phyloP scores from a whole-genome alignment of 352 stramenopile genomes.

The Paralagenidium karlingii region DNA sequence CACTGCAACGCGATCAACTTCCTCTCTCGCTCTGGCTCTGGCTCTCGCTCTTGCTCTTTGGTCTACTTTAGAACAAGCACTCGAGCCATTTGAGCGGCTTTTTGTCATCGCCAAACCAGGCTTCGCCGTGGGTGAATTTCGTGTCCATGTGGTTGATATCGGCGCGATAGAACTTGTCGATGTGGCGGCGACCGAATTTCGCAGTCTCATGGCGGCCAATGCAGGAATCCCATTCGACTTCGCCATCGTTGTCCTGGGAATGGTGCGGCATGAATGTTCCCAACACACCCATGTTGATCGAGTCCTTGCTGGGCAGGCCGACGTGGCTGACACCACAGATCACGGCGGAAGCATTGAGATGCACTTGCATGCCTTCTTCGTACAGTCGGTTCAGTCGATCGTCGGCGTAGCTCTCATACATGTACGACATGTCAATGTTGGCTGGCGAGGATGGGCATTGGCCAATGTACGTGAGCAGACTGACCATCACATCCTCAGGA shows the following conservation, averaged over 20 bases:
- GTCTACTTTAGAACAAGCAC: too few species aligned
- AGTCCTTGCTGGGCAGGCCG: constrained; percentile 22
- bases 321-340: constrained; percentile 26
- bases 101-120: constrained; percentile 22
- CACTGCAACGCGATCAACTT: too few species aligned
- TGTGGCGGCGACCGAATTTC: constrained; percentile 14
- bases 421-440: constrained; percentile 1
- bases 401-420: constrained; percentile 5
- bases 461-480: constrained; percentile 1
- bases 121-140: constrained; percentile 43
- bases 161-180: constrained; percentile 34
- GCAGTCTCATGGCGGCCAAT: constrained; percentile 13
- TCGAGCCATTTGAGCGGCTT: constrained; percentile 66
- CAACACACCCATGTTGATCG: constrained; percentile 13
- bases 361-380: not conserved
- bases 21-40: too few species aligned
- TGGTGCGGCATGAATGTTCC: constrained; percentile 17
- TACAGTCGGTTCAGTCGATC: constrained; percentile 5
- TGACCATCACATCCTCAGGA: not conserved
- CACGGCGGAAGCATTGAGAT: constrained; percentile 5
- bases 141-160: constrained; percentile 56
- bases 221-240: constrained; percentile 49
- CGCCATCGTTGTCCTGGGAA: constrained; percentile 20
- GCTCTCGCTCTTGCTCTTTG: too few species aligned
- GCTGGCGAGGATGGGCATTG: constrained; percentile 2